phyloP scores from a whole-genome alignment of 805 yeast species.

The Nadsonia fulvescens region DNA sequence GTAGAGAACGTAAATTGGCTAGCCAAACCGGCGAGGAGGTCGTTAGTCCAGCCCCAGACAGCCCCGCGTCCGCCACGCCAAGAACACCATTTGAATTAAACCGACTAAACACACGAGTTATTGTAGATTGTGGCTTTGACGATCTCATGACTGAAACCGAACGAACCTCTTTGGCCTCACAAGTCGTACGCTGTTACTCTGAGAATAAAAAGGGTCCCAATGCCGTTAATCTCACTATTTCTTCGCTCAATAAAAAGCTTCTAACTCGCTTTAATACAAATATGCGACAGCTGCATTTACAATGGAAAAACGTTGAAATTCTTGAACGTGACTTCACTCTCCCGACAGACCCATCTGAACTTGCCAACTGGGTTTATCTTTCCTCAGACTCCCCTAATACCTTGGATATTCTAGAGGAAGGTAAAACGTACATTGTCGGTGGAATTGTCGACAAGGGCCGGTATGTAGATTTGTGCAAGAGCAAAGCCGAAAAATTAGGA shows the following conservation, averaged over 20 bases:
- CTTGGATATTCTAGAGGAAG: constrained; percentile 43
- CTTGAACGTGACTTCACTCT: constrained; percentile 22
- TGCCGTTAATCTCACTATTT: constrained; percentile 39
- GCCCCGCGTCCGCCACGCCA: too few species aligned
- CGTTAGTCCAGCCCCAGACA: too few species aligned
- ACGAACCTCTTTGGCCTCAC: constrained; percentile 52
- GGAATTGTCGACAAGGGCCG: constrained; percentile 95
- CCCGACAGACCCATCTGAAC: constrained; percentile 16
- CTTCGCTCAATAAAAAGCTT: constrained; percentile 49
- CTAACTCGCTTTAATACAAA: constrained; percentile 49
- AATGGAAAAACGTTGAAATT: constrained; percentile 54
- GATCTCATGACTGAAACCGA: constrained; percentile 70
- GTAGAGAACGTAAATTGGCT: too few species aligned
- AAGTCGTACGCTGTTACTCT: constrained; percentile 67
- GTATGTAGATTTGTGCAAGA: constrained; percentile 58
- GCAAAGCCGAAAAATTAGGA: constrained; percentile 63
- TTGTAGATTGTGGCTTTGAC: constrained; percentile 86
- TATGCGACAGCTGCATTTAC: constrained; percentile 33
- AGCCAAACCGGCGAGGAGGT: too few species aligned
- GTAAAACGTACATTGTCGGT: constrained; percentile 71
- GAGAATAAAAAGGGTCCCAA: constrained; percentile 46
- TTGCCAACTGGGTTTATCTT: constrained; percentile 36
- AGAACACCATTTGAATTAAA: too few species aligned
- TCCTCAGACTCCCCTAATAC: constrained; percentile 76
- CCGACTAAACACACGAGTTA: too few species aligned